Evolutionary conservation across 208 protist species (phyloP).

Genomic region (Porcisia deanei): DNA sequence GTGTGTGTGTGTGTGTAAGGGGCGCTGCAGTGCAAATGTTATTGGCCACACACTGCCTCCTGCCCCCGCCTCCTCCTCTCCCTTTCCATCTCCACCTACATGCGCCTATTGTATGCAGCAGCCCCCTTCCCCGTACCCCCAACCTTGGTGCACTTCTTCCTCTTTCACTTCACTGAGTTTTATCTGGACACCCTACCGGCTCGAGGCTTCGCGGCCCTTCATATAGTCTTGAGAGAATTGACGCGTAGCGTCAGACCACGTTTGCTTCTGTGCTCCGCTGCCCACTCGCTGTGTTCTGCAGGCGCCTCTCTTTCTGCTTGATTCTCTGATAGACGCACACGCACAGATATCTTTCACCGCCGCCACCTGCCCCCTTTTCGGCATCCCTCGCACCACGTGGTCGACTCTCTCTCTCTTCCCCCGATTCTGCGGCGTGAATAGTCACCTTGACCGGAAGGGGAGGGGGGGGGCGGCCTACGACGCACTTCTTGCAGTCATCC

Average conservation of each 20-base stretch:
- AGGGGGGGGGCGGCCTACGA: neutral
- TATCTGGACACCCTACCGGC: neutral
- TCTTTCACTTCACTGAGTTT: neutral
- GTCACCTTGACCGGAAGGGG: neutral
- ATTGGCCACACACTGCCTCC: neutral
- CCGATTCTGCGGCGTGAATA: neutral
- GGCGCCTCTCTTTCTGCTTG: too few species aligned
- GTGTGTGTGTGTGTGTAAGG: neutral
- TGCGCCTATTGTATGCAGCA: neutral
- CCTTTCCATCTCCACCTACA: neutral
- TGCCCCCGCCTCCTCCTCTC: neutral
- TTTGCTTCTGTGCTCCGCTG: too few species aligned
- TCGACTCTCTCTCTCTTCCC: neutral
- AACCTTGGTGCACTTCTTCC: neutral
- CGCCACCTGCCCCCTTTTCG: neutral
- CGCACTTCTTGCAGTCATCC: neutral
- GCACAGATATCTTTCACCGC: too few species aligned
- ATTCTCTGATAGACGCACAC: neutral
- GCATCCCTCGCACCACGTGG: neutral
- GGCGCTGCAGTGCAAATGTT: neutral
- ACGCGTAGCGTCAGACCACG: too few species aligned
- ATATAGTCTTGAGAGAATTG: neutral
- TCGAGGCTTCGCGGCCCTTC: neutral
- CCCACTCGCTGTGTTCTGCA: neutral
- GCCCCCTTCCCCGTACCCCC: neutral